phyloP scores from a whole-genome alignment of 805 yeast species.

The Candida coleopterorum region DNA sequence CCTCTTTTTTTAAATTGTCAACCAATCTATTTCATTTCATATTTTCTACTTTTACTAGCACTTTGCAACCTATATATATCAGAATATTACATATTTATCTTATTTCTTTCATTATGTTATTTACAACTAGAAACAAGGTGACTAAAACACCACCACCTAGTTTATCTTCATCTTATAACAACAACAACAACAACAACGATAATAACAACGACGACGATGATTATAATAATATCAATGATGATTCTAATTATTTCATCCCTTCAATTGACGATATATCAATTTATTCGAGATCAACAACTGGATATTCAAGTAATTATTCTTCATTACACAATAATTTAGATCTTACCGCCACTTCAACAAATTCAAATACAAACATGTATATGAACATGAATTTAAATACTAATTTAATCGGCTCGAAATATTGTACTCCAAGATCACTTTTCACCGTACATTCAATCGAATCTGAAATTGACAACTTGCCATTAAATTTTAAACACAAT shows the following conservation, averaged over 20 bases:
- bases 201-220: background rate
- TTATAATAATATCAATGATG: background rate
- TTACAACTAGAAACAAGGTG: no score
- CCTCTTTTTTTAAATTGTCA: no score
- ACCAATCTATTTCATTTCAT: no score
- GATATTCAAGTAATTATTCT: constrained; percentile 1
- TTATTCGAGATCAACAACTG: constrained; percentile 2
- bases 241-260: constrained; percentile 2
- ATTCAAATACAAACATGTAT: background rate
- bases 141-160: no score
- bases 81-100: no score
- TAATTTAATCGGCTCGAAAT: constrained; percentile 3
- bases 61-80: no score
- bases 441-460: constrained; percentile 14
- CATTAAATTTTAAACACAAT: constrained; percentile 10
- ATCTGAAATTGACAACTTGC: constrained; percentile 11
- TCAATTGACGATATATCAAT: constrained; percentile 5
- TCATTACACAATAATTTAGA: background rate
- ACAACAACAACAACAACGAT: background rate
- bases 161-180: no score
- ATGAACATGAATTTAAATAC: constrained; percentile 15
- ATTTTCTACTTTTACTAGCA: no score
- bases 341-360: no score
- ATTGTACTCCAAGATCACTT: constrained; percentile 17
- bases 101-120: no score